A percentile compares a stretch with the other conserved stretches of the same genome.
phyloP scores from a whole-genome alignment of 257 asterid genomes.

The Linaria vulgaris region DNA sequence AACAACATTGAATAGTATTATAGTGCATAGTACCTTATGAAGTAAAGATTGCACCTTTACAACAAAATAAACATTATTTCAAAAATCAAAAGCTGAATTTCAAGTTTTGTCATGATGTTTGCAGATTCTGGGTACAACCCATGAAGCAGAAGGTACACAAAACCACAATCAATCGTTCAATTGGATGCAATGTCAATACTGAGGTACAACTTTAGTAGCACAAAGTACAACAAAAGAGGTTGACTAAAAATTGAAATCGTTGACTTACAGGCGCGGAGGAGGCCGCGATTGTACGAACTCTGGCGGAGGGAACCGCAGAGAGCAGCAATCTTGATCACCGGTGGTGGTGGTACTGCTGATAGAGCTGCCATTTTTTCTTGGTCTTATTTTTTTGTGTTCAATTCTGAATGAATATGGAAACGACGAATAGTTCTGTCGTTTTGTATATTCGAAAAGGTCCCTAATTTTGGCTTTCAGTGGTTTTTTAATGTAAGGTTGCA shows the following conservation, averaged over 20 bases:
- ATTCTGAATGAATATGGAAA: too few species aligned
- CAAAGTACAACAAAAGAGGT: background rate
- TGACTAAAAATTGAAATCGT: too few species aligned
- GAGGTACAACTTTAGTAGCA: background rate
- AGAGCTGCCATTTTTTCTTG: too few species aligned
- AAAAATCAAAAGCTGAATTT: background rate
- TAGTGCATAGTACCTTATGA: too few species aligned
- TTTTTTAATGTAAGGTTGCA: too few species aligned
- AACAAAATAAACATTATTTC: too few species aligned
- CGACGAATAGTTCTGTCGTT: too few species aligned
- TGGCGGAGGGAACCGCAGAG: constrained; percentile 70
- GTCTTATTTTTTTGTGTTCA: too few species aligned
- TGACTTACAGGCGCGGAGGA: constrained; percentile 58
- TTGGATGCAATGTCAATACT: background rate
- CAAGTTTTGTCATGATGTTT: background rate
- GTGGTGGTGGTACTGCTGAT: constrained; percentile 17
- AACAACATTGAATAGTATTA: too few species aligned
- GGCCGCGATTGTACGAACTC: constrained; percentile 58
- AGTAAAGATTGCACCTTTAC: too few species aligned
- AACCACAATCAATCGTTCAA: background rate
- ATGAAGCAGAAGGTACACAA: background rate
- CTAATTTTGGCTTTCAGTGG: too few species aligned
- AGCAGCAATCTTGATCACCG: constrained; percentile 56
- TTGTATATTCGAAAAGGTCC: too few species aligned
- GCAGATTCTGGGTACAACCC: background rate